Evolutionary conservation across 345 rosid genomes (phyloP), one percentile per base, ranked within the genome.

Genomic region (Firmiana major): DNA sequence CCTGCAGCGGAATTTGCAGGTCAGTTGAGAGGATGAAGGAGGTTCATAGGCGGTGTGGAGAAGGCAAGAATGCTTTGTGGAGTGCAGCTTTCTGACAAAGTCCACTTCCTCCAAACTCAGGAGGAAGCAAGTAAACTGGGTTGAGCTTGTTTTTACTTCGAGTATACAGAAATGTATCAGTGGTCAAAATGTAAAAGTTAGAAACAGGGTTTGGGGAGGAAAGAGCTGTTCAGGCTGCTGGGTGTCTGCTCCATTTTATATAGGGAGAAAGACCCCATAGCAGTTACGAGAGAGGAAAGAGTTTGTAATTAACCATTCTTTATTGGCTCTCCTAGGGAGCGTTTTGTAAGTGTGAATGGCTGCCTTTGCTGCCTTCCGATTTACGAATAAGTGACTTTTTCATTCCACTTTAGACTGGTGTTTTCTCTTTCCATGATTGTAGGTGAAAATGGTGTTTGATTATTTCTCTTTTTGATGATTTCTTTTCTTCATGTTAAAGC

Each of bases 11-110:
- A 60, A 81, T 95, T 17, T 95, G 99, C 90, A 92, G 79, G 83
- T 91, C 98, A 5, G 93, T 86, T 0, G 98, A 93, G 79, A 84
- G 97, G 79, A 90, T 95, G 83, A 89, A 91, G 74, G 99, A 92
- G 78, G 97, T 92, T 81, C 96, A 91, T 80, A 85, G 89, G 75
- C 86, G 94, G 43, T 92, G 99, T 5, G 99, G 99, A 28, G 99
- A 95, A 84, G 97, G 98, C 19, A 90, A 82, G 63, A 87, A 89
- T 59, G 90, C 93, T 78, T 78, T 95, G 67, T 86, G 90, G 94
- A 88, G 86, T 76, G 88, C 98, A 63, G 80, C 83, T 69, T 87
- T 89, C 83, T 93, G 83, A 92, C 42, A 9, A 26, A 54, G 40
- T 2, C 31, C 66, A 24, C 57, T 78, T 38, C 83, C 80, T 81